Evolutionary conservation across 192 early-diverging fungal genomes (phyloP), one percentile per base, ranked within the genome.

Genomic region (Spizellomyces punctatus): DNA sequence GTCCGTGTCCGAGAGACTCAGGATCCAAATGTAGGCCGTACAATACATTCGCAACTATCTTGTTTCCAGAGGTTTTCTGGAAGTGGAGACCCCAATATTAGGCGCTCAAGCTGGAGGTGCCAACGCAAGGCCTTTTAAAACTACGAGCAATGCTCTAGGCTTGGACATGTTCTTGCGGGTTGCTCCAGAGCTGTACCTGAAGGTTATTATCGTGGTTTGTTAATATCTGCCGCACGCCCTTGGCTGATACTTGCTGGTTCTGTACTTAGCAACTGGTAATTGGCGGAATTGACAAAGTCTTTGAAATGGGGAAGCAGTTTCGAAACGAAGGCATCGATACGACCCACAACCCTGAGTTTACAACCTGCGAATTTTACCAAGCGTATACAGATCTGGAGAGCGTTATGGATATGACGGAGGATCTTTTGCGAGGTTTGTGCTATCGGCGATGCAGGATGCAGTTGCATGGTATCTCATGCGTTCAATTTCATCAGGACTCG

Each of bases 331-430:
- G 91, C 16, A 88, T 96, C 46, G 94, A 96, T 76, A 87, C 88
- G 17, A 88, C 90, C 60, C 94, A 96, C 72, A 94, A 92, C 68
- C 94, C 94, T 21, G 94, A 94, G 75, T 96, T 96, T 67, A 93
- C 93, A 36, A 94, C 93, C 6, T 92, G 92, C 66, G 94, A 96
- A 72, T 90, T 94, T 69, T 96, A 96, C 76, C 82, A 91, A 77
- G 90, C 93, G 0, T 94, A 91, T 64, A 81, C 88, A 16, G 84
- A 89, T 46, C 76, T 94, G 3, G 89, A 92, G 2, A 79, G 78
- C 27, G 69, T 93, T 60, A 90, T 93, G 71, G 65, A 72, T 6
- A 82, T 86, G 62, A 93, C 94, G 0, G 90, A 94, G 76, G 82
- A 82, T 42, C 69, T 95, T 75, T 67, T 95, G 49, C 73, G 80